Conservation (phyloP, 495 filamentous ascomycete genomes). For the Neurospora discreta region DNA sequence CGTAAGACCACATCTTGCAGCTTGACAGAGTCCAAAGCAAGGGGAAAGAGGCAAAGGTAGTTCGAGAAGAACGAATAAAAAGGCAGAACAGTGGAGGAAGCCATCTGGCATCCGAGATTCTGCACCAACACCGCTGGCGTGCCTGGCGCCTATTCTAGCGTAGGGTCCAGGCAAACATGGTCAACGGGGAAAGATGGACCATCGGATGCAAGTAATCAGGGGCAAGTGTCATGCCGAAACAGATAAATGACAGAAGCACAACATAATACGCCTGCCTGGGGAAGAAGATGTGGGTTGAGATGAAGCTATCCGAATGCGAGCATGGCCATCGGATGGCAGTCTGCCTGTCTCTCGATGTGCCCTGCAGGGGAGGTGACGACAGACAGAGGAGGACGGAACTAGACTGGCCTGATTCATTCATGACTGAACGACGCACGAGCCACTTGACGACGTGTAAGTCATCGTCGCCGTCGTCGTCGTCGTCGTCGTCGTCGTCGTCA, state of each 20-base stretch:
- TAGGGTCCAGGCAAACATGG: background rate
- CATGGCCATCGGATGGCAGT: slow-evolving; percentile 54
- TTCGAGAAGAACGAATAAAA: background rate
- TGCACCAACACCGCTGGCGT: background rate
- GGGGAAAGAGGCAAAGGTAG: background rate
- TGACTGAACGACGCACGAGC: background rate
- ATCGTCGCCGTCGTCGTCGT: too few relatives aligned
- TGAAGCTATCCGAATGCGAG: slow-evolving; percentile 17
- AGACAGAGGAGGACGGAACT: background rate
- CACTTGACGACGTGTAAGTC: background rate
- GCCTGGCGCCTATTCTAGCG: background rate
- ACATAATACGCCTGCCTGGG: background rate
- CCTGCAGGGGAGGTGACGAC: slow-evolving; percentile 17
- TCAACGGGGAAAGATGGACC: background rate
- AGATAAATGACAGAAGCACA: background rate
- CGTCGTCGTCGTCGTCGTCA: background rate
- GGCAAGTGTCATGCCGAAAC: background rate
- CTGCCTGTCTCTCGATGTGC: slow-evolving; percentile 37
- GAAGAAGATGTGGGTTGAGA: background rate
- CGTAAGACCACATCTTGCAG: background rate
- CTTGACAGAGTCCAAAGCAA: background rate
- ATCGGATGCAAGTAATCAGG: background rate
- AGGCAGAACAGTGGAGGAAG: background rate
- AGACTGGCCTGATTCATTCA: background rate
- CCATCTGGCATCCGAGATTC: background rate